phyloP scores from a whole-genome alignment of 2,329 filamentous ascomycete species.

The Diaporthe citriasiana region DNA sequence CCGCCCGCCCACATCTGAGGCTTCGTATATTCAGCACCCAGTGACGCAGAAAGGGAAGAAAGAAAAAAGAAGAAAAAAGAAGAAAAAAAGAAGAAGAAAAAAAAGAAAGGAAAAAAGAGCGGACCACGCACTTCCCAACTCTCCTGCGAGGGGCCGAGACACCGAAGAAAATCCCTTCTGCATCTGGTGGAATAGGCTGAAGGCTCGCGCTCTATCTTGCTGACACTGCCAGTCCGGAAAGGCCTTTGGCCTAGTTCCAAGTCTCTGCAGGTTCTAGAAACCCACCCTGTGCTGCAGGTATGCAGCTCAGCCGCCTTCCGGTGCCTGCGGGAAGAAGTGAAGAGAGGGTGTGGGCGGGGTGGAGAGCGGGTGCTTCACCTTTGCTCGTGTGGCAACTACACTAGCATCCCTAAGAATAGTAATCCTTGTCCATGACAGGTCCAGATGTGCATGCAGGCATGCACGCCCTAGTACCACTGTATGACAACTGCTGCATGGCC shows the following conservation, averaged over 20 bases:
- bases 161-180: not conserved
- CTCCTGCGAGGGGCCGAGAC: not conserved
- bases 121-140: not conserved
- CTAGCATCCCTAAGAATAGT: conserved; percentile 13
- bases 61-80: no score
- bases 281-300: not conserved
- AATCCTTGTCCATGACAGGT: not conserved
- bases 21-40: not conserved
- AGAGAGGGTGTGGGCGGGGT: not conserved
- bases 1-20: not conserved
- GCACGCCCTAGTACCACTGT: conserved; percentile 1
- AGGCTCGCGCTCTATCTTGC: no score
- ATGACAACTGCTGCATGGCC: not conserved
- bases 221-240: not conserved
- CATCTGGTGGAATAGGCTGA: not conserved
- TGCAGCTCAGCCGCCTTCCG: conserved; percentile 20
- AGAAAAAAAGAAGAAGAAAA: no score
- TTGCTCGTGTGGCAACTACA: conserved; percentile 1
- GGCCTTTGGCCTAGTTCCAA: not conserved
- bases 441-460: not conserved
- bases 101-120: not conserved
- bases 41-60: not conserved
- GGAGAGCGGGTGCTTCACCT: not conserved
- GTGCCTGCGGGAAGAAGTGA: not conserved
- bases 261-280: not conserved